These are phyloP conservation scores for Oryza coarctata DNA, from an alignment of 176 grass and related monocot species.

Conservation along the genomic window DNA sequence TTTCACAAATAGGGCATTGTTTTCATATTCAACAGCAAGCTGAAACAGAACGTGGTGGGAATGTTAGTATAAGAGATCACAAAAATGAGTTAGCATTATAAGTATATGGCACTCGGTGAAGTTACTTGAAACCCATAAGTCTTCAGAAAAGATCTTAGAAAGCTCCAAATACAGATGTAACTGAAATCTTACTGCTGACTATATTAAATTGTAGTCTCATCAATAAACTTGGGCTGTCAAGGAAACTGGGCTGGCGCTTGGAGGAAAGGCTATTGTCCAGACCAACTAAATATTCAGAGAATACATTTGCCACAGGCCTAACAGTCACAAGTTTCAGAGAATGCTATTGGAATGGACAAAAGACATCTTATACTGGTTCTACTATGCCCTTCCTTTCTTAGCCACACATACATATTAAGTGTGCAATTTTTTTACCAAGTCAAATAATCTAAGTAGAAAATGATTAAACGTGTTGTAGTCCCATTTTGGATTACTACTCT, in stretches of 20 bases:
- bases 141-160: not conserved
- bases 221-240: not conserved
- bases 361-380: not conserved
- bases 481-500: not conserved
- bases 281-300: not conserved
- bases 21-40: slow-evolving; percentile 84
- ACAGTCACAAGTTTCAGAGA: not conserved
- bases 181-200: not conserved
- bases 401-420: not conserved
- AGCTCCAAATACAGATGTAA: not conserved
- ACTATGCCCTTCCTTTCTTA: not conserved
- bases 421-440: not conserved
- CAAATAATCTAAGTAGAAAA: not conserved
- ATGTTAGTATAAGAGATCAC: not conserved
- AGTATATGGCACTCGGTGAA: not conserved
- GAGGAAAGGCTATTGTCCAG: not conserved
- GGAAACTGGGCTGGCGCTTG: not conserved
- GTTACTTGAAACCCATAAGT: not conserved
- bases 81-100: not conserved
- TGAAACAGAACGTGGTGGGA: slow-evolving; percentile 29
- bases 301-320: not conserved
- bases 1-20: slow-evolving; percentile 72
- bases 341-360: not conserved
- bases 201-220: not conserved
- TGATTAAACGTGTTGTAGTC: not conserved